Evolutionary conservation across 1,284 basidiomycete species (phyloP), one percentile per base, ranked within the genome.

Genomic region (Exobasidium rhododendri): DNA sequence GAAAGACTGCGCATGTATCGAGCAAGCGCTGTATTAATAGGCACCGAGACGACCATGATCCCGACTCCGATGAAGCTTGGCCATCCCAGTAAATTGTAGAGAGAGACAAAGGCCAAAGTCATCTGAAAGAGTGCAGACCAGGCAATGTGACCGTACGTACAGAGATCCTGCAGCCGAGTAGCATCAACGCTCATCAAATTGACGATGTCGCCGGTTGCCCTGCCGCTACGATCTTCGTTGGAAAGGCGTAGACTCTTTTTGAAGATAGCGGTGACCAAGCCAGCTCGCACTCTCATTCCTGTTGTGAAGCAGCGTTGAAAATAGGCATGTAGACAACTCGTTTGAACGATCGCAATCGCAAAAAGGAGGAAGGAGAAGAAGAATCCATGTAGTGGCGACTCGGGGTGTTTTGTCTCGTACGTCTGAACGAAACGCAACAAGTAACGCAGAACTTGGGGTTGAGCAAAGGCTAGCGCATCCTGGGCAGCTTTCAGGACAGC

Each of bases 191-290:
- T 89, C 89, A 94, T 94, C 29, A 96, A 81, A 77, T 97, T 97
- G 69, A 96, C 91, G 55, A 96, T 92, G 75, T 97, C 92, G 3
- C 94, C 94, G n/a, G 90, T 88, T 0, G 89, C 85, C 40, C 89
- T 86, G 13, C 82, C 74, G 4, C 84, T 84, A 3, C 89, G 86
- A 74, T 91, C 92, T 63, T 92, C 88, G 69, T 88, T 92, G 6
- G 90, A 91, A 22, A 97, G 84, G 0, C 90, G 84, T 22, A 97
- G 83, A 0, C 91, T 86, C 80, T 97, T 96, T 65, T 88, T 84
- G 82, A 94, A 97, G 59, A 94, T 90, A 0, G 86, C 85, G 0
- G 88, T 88, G 40, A 97, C 86, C 22, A 97, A 84, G 0, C 93
- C 92, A 0, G 90, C 89, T 46, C 92, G 87, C 49, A 96, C 86